Percentiles rank a stretch among this genome's conserved stretches.
Conservation (phyloP, 345 rosid genomes). For the Carallia brachiata region DNA sequence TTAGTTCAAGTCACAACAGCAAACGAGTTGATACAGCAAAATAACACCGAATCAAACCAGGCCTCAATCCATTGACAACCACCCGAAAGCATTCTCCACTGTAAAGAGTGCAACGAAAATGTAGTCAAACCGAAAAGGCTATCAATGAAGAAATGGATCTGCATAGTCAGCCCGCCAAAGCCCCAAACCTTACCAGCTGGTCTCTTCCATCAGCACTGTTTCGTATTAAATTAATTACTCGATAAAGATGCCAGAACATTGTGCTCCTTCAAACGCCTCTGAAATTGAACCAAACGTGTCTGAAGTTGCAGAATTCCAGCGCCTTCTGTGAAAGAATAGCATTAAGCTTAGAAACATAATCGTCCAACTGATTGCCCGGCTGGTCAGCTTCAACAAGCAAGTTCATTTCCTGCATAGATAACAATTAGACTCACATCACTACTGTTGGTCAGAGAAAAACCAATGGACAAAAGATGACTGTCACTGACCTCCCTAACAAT, state of each 20-base stretch:
- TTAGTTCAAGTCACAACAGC: slow-evolving; percentile 6
- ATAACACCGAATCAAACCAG: neutral
- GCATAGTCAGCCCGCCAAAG: neutral
- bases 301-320: slow-evolving; percentile 56
- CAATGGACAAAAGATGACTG: neutral
- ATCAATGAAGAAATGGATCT: neutral
- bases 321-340: slow-evolving; percentile 58
- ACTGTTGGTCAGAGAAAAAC: neutral
- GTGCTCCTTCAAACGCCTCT: slow-evolving; percentile 45
- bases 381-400: slow-evolving; percentile 58
- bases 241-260: slow-evolving; percentile 42
- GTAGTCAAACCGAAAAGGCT: neutral
- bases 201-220: slow-evolving; percentile 2
- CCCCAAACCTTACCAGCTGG: neutral
- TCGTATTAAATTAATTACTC: slow-evolving; percentile 10
- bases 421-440: slow-evolving; percentile 9
- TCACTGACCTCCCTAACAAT: slow-evolving; percentile 48
- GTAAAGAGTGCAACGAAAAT: neutral
- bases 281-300: slow-evolving; percentile 48
- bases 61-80: neutral
- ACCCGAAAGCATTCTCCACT: neutral
- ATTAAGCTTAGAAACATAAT: slow-evolving; percentile 48
- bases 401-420: slow-evolving; percentile 56
- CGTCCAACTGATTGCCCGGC: slow-evolving; percentile 58
- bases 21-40: neutral